These are phyloP conservation scores for Fusarium proliferatum DNA, from an alignment of 2,329 filamentous ascomycete genomes.

Conservation along the genomic window DNA sequence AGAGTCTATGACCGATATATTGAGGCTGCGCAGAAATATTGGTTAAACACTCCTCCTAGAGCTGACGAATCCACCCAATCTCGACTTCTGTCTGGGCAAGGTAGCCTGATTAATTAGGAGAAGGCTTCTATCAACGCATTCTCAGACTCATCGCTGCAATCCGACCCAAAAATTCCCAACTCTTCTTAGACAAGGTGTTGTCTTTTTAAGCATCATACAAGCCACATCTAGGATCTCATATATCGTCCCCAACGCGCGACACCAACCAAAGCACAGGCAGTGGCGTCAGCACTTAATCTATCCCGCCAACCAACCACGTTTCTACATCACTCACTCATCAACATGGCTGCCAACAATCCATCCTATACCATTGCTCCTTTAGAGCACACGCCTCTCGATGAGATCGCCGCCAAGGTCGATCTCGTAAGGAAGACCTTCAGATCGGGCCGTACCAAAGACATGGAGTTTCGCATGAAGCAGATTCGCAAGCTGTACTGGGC, in stretches of 20 bases:
- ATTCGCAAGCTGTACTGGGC: slow-evolving; percentile 97
- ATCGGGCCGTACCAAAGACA: slow-evolving; percentile 81
- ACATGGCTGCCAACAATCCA: slow-evolving; percentile 53
- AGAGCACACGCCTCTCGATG: slow-evolving; percentile 71
- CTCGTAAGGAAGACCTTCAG: slow-evolving; percentile 76
- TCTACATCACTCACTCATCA: slow-evolving; percentile 6
- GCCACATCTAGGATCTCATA: background rate
- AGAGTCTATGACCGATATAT: slow-evolving; percentile 13
- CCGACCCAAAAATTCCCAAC: background rate
- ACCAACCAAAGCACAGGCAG: background rate
- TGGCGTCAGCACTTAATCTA: slow-evolving; percentile 24
- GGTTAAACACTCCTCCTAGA: background rate
- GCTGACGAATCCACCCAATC: slow-evolving; percentile 4
- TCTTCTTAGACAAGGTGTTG: background rate
- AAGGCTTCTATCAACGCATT: background rate
- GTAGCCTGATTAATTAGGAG: slow-evolving; percentile 27
- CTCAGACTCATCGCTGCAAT: background rate
- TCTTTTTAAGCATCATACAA: background rate
- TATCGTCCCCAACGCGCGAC: background rate
- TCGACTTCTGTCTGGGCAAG: background rate
- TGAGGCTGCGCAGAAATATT: slow-evolving; percentile 4
- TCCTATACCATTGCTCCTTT: slow-evolving; percentile 60
- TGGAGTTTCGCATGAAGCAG: slow-evolving; percentile 86
- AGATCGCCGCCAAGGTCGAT: slow-evolving; percentile 71
- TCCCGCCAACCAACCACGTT: slow-evolving; percentile 17